Evolutionary conservation across 2,329 filamentous ascomycete genomes (phyloP), one percentile per base, ranked within the genome.

Genomic region (Periconia sp.): DNA sequence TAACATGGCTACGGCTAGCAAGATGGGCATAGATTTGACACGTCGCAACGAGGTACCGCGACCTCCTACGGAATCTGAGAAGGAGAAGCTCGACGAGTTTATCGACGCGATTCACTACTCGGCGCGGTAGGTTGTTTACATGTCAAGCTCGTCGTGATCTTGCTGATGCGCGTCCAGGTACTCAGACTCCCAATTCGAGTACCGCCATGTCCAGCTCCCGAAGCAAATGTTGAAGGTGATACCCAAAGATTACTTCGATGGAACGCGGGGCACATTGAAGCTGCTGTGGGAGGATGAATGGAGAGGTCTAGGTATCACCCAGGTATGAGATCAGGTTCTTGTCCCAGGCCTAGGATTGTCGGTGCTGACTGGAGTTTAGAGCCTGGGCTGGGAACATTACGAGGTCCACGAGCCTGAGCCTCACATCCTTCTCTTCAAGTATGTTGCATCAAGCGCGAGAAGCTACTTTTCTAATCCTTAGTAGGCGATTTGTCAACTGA

Each of bases 351-450:
- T 18, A 9, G 18, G 10, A 10, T 7, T 24, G 26, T 10, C 29
- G n/a, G 15, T 9, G 31, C 29, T 56, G 63, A 38, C 63, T 34
- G 31, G 11, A 29, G 22, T 22, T 36, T 68, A 97, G 92, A 97
- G 92, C 78, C 78, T 99, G 63, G 94, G 94, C 44, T 99, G 94
- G 94, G 92, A 97, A 71, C 94, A 99, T 73, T 99, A 99, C 70
- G 94, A 99, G 73, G 94, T 99, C 40, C 94, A 99, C 72, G 94
- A 97, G 73, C 94, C 94, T 30, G 94, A 99, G 76, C 94, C 94
- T 54, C 94, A 99, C 72, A 99, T 99, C 65, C 82, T 99, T 41
- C 83, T 99, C 22, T 99, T 99, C 83, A 99, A 99, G 92, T 96
- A 77, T 72, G 88, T 78, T 50, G 56, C 19, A 30, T 46, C 37